A percentile compares a stretch with the other conserved stretches of the same genome.
These are phyloP conservation scores for Trichoderma orchidacearum DNA, from an alignment of 495 filamentous ascomycete species.

Conservation along the genomic window DNA sequence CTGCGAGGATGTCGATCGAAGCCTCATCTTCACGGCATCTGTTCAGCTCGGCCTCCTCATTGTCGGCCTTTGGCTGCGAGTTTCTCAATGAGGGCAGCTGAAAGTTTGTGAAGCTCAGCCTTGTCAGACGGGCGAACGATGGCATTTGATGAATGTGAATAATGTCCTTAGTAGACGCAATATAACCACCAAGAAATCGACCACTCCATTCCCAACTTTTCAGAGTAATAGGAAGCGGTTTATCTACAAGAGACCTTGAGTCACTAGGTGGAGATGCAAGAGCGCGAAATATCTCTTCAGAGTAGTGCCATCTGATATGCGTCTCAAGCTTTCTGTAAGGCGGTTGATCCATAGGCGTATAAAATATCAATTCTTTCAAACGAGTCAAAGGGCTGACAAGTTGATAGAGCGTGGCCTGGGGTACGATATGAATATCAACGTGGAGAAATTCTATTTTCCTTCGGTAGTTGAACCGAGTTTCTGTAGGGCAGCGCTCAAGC, in stretches of 20 bases:
- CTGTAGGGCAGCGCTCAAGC: neutral
- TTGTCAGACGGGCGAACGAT: constrained; percentile 44
- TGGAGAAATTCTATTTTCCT: constrained; percentile 52
- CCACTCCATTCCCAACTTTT: constrained; percentile 69
- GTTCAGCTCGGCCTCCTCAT: neutral
- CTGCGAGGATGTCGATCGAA: constrained; percentile 31
- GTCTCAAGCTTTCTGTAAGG: constrained; percentile 37
- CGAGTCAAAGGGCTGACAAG: constrained; percentile 14
- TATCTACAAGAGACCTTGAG: constrained; percentile 3
- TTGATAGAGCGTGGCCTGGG: constrained; percentile 9
- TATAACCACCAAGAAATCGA: constrained; percentile 39
- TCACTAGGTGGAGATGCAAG: constrained; percentile 26
- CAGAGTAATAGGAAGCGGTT: constrained; percentile 22
- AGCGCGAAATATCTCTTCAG: constrained; percentile 41
- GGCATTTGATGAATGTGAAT: constrained; percentile 51
- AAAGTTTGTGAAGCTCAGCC: constrained; percentile 52
- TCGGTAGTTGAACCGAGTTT: constrained; percentile 29
- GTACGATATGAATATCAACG: constrained; percentile 36
- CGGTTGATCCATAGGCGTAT: constrained; percentile 36
- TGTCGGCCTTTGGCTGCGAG: neutral
- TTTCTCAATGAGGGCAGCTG: constrained; percentile 28
- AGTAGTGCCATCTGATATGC: constrained; percentile 48
- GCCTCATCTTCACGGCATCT: constrained; percentile 14
- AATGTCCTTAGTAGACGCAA: constrained; percentile 30
- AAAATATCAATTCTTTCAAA: constrained; percentile 41